Evolutionary conservation across 352 stramenopile genomes (phyloP), one percentile per base, ranked within the genome.

Genomic region (Peronospora destructor): DNA sequence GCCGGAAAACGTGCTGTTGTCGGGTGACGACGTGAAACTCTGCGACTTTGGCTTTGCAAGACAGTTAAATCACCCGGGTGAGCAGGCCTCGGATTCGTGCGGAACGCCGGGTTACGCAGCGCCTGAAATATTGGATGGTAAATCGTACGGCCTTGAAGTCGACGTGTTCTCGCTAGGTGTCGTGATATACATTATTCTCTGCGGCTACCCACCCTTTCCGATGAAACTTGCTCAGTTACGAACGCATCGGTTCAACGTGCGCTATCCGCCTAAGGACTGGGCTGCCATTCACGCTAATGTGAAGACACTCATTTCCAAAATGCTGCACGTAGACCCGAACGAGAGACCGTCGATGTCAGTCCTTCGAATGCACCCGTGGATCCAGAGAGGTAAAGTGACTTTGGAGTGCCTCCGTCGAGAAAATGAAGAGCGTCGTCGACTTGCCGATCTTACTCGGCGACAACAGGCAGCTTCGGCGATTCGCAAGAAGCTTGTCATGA

Each of bases 161-260:
- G 84, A 94, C 56, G 72, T 94, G 21, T 94, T 91, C 45, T 96
- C 80, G 42, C 68, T 97, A 8, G 94, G 94, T 17, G 82, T 94
- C 26, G 80, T 91, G 6, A 78, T 68, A 23, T 94, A 94, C 72
- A 91, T 92, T 65, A 84, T 93, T 68, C 53, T 94, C 12, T 91
- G 81, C 21, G 84, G 84, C 1, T 94, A 94, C 47, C 83, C 84
- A 0, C 84, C 84, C 26, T 95, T 95, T 56, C 83, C 82, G 0
- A 90, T 93, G 82, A 93, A 91, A 54, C 75, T 93, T 25, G 73
- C 79, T 3, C 81, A 93, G 53, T 52, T 93, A 17, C 82, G 82
- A 12, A 86, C 70, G 6, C 82, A 93, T 49, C 71, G 73, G 0
- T 93, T 93, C 62, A 78, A 91, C 42, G 79, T 91, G 26, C 72